A percentile compares a stretch with the other conserved stretches of the same genome.
Evolutionary conservation across 2,329 filamentous ascomycete genomes (phyloP).

Genomic region (Stemphylium beticola): DNA sequence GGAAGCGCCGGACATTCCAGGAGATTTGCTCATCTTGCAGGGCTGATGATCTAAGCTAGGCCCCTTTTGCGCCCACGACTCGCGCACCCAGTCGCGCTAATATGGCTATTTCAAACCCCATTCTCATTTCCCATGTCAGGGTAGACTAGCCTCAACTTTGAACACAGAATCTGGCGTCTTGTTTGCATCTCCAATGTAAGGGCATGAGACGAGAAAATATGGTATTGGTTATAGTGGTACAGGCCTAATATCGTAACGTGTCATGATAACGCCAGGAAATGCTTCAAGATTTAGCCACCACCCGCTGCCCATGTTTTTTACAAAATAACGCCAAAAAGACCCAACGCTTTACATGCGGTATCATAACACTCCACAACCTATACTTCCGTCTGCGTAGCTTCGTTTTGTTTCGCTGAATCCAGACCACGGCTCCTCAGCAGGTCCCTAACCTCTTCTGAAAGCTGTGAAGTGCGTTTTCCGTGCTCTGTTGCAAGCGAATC

Average conservation of each 20-base stretch:
- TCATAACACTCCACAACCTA: neutral
- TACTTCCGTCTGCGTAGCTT: neutral
- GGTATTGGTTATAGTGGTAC: slow-evolving; percentile 4
- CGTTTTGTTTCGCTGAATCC: neutral
- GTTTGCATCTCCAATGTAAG: neutral
- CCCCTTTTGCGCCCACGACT: slow-evolving; percentile 15
- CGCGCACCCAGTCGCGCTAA: slow-evolving; percentile 3
- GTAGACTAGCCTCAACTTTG: neutral
- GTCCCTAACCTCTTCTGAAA: slow-evolving; percentile 2
- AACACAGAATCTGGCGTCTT: neutral
- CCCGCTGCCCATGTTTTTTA: neutral
- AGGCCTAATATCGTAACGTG: slow-evolving; percentile 4
- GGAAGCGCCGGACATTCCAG: slow-evolving; percentile 27
- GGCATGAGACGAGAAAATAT: neutral
- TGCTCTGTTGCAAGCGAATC: slow-evolving; percentile 2
- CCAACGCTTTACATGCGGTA: neutral
- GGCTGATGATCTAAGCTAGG: slow-evolving; percentile 23
- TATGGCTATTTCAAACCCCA: neutral
- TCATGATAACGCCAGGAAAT: slow-evolving; percentile 12
- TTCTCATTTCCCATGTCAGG: neutral
- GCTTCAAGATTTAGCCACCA: neutral
- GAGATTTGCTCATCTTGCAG: slow-evolving; percentile 31
- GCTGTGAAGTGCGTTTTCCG: neutral
- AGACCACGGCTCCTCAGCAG: neutral
- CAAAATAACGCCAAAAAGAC: neutral